Evolutionary conservation across 768 basidiomycete species (phyloP), one percentile per base, ranked within the genome.

Genomic region (Coprinellus micaceus): DNA sequence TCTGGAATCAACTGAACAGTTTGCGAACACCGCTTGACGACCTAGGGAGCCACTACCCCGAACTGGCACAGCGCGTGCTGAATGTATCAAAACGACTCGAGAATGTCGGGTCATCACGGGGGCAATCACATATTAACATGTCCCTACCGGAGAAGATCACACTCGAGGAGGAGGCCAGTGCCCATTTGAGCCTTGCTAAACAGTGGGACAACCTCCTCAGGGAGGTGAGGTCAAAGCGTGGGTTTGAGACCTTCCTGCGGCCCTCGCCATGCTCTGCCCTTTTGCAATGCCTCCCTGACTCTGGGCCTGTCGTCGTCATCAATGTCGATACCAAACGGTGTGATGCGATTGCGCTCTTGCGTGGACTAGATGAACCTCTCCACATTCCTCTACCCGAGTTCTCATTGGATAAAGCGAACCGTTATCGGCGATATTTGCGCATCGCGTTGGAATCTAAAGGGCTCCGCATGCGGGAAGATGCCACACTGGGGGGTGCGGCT

Each of bases 281-380:
- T 11, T 56, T 66, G 12, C 46, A 54, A 19, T 28, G 43, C 19
- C 61, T 60, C 21, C 62, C 64, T 11, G 48, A 15, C 3, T 29
- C 43, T 24, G 62, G 65, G 5, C 62, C 59, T 15, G 60, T 66
- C n/a, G 60, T 65, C 24, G 28, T 68, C 33, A 47, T 67, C 29
- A 66, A 61, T 45, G 52, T 61, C 9, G 33, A 62, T 43, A 28
- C 29, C 6, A 33, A 36, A 15, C 52, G 59, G n/a, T 69, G 68
- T 48, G 63, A 67, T 58, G 64, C 64, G 1, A 44, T 69, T 15
- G 52, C 62, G 9, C 59, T 68, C 4, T 13, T 17, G 21, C 24
- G 29, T 29, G 58, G 52, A 1, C 9, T 24, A 12, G 37, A 57
- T 22, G 21, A 47, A 13, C 53, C 60, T 5, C 9, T 59, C 2